Evolutionary conservation across 2,329 filamentous ascomycete species (phyloP), one percentile per base, ranked within the genome.

Genomic region (Leptographium wingfieldii): DNA sequence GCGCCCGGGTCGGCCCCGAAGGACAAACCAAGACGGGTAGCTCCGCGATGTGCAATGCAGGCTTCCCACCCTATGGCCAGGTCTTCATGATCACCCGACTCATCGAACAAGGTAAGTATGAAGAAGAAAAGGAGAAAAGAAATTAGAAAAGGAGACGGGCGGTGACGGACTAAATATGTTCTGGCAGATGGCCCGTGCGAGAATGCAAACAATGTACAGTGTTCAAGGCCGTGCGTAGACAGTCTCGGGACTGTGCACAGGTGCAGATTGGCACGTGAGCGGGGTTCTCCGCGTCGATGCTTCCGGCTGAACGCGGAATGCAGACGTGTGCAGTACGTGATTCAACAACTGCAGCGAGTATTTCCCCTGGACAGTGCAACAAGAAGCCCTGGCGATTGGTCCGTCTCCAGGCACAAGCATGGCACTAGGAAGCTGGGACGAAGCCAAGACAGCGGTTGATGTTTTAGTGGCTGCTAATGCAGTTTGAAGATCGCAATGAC

Each of bases 21-120:
- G 64, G 64, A 65, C 64, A 65, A 65, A 65, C 63, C 64, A 65
- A 65, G 62, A 63, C 60, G 60, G 63, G 64, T 63, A 65, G 62
- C 64, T 59, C 64, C 64, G 64, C 64, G 64, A 61, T 63, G 63
- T 65, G 64, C 64, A 65, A 65, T 65, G 64, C 64, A 65, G 64
- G 64, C 63, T 65, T 65, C 64, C 63, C 64, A 65, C 63, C 63
- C 64, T 65, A 65, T 65, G 64, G 64, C 56, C 64, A 65, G 64
- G 64, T 65, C 56, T 65, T 65, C 61, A 54, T 65, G 64, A 65
- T 64, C 64, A 65, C 64, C 64, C 64, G 64, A 64, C 64, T 63
- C 63, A 65, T 65, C 64, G 64, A 65, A 65, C 64, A 65, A 65
- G 64, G 64, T 65, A 65, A 65, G 64, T 65, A 65, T 65, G 64